Evolutionary conservation across 306 rosid genomes (phyloP), one percentile per base, ranked within the genome.

Genomic region (Vicia sativa): DNA sequence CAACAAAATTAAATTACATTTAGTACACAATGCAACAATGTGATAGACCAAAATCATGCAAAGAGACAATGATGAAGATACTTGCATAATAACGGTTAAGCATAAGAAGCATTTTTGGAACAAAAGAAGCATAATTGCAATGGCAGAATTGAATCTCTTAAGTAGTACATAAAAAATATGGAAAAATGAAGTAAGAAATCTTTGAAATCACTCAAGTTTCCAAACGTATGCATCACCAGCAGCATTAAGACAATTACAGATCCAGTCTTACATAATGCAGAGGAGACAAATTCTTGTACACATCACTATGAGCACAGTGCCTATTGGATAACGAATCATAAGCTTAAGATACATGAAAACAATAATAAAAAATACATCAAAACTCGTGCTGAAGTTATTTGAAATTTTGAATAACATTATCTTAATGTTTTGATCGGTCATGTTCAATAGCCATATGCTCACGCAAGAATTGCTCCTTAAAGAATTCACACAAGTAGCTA

Each of bases 1-100:
- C 43, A 71, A 70, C 42, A 46, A 13, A 41, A 62, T 55, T 69
- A 75, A 46, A 62, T 75, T 19, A 29, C 3, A 45, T 50, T 53
- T 49, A 37, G 11, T 55, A 62, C 5, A 42, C 39, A 46, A 56
- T 46, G 56, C 11, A 25, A 73, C 26, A 56, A 78, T n/a, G 37
- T 45, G 68, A 45, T 14, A 74, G 25, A 28, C 21, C 19, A 62
- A 38, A 56, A 46, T 0, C 61, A 65, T 67, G 67, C 49, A 13
- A 13, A 5, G 39, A 54, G 31, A 53, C 63, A 21, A 31, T 34
- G 16, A 3, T 15, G 41, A 67, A 31, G 31, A 71, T 9, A 37
- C 64, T 34, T 54, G 70, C 48, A 37, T 25, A 46, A 42, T 13
- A 31, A 54, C 26, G 1, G 56, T 62, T 63, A 35, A 41, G 65